Base-by-base conservation (phyloP, 73 alveolate genomes). In the Paramecium primaurelia region DNA sequence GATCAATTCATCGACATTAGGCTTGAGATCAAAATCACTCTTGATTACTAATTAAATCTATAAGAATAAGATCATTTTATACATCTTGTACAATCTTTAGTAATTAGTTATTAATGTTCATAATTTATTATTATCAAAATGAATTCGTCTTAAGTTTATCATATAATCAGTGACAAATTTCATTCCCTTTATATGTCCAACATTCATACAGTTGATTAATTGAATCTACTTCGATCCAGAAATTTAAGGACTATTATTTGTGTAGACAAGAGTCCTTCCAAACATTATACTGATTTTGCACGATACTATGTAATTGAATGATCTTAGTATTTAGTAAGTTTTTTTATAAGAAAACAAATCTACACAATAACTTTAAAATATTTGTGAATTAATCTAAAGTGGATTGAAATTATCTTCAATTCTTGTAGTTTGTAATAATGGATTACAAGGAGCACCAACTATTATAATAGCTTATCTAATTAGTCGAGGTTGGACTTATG, bases 41-140 rank as follows among this genome's bases (percentile, higher is more conserved):
- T 64, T 64, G 3, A 64, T 64, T 25, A 14, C 49, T 32, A 64
- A 3, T 64, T 64, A 30, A 32, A 64, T 64, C 84, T 64, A 64
- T 64, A 3, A 10, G 30, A 9, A 64, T 8, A 28, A 18, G 36
- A n/a, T 54, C 11, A 28, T 64, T 7, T 64, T 34, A 25, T 64
- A 64, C 84, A 64, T 64, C 84, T 34, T 64, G 28, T 64, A 64
- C 84, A 8, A 64, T 64, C 84, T 64, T 64, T 25, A 64, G 84
- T 34, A 64, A 64, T 64, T 64, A 34, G 84, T 64, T 64, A 34
- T 64, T 64, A 32, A 64, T 64, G 32, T 54, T 54, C 51, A 32
- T 64, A 28, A 64, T 64, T 64, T 64, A 32, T 32, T 54, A 54
- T 54, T 54, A 54, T 54, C 69, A 54, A 54, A 54, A 54, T 54